These are phyloP conservation scores for Entomortierella lignicola DNA, from an alignment of 192 early-diverging fungal genomes.

Conservation along the genomic window DNA sequence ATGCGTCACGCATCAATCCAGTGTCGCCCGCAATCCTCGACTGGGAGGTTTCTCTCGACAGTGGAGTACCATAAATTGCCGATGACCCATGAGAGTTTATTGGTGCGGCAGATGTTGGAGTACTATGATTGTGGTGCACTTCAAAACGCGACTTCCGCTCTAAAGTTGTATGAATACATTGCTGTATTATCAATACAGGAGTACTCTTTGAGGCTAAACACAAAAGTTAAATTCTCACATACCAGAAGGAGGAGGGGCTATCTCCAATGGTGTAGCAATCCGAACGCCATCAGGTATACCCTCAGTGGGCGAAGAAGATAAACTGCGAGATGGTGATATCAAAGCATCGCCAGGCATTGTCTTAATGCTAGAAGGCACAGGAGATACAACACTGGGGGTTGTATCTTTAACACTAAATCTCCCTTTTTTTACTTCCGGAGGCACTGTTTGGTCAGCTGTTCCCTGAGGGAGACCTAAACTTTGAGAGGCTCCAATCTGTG, in stretches of 20 bases:
- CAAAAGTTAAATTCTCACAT: not conserved
- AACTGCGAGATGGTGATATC: constrained; percentile 32
- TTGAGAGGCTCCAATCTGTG: constrained; percentile 18
- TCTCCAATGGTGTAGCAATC: constrained; percentile 15
- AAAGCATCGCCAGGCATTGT: constrained; percentile 8
- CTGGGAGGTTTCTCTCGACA: constrained; percentile 33
- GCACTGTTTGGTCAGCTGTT: not conserved
- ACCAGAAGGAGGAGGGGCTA: not conserved
- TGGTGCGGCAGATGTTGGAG: not conserved
- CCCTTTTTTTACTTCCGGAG: constrained; percentile 72
- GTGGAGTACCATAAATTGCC: constrained; percentile 1
- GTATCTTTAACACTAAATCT: constrained; percentile 75
- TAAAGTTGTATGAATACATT: too few species aligned
- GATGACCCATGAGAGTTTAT: constrained; percentile 12
- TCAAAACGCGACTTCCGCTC: constrained; percentile 51
- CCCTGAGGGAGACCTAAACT: constrained; percentile 22
- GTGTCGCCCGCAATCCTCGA: constrained; percentile 16
- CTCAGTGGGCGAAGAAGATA: constrained; percentile 41
- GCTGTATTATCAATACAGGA: too few species aligned
- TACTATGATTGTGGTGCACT: constrained; percentile 30
- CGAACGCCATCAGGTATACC: constrained; percentile 30
- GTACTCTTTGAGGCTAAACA: not conserved
- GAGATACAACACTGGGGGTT: constrained; percentile 11
- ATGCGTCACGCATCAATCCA: not conserved
- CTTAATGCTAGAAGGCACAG: constrained; percentile 23